A percentile compares a stretch with the other conserved stretches of the same genome.
phyloP scores from a whole-genome alignment of 2,329 filamentous ascomycete species.

The Cercospora sp. region DNA sequence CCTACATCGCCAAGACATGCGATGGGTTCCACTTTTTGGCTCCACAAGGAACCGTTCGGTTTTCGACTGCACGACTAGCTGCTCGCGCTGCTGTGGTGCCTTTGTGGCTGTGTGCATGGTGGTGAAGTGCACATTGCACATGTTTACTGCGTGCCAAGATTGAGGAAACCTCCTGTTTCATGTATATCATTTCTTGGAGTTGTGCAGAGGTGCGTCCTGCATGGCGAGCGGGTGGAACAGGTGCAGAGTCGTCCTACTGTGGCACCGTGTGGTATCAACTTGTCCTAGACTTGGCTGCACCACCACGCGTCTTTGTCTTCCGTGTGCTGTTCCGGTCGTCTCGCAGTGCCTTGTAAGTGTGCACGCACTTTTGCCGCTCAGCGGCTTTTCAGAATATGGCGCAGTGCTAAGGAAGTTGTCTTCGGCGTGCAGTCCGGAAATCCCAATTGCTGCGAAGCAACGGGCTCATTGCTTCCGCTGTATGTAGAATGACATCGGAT shows the following conservation, averaged over 20 bases:
- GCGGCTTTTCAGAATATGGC: background rate
- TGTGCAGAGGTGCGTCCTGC: background rate
- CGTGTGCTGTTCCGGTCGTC: background rate
- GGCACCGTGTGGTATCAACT: background rate
- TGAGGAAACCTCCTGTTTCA: background rate
- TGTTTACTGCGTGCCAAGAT: background rate
- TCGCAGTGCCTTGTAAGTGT: background rate
- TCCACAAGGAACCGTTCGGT: background rate
- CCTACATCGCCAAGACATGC: conserved; percentile 5
- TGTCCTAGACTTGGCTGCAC: background rate
- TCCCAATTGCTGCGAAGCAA: background rate
- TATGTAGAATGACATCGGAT: background rate
- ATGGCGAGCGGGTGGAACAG: background rate
- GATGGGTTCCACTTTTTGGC: background rate
- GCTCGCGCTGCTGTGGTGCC: background rate
- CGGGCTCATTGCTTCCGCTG: background rate
- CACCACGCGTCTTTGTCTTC: background rate
- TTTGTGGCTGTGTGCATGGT: background rate
- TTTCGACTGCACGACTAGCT: too few species aligned
- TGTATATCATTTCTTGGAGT: background rate
- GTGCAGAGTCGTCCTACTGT: background rate
- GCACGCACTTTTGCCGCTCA: background rate
- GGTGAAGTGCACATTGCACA: background rate
- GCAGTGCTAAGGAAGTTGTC: background rate
- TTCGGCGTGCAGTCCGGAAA: background rate